Conservation (phyloP, 768 basidiomycete genomes). For the Serendipita vermifera region DNA sequence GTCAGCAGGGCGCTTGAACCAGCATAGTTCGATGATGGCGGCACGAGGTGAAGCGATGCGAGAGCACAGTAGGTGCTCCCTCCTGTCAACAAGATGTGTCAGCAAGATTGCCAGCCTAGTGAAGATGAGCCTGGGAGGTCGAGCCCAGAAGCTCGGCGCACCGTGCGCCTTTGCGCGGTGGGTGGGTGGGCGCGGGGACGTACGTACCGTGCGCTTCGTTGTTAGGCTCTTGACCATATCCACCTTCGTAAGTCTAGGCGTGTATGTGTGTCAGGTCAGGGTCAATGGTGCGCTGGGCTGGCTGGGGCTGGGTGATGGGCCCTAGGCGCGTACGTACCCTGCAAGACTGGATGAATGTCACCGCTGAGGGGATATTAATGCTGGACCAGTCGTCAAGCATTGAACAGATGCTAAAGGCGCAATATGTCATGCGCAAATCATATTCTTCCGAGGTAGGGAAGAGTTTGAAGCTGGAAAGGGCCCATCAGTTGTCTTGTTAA, state of each 20-base stretch:
- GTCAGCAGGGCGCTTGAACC: conserved; percentile 22
- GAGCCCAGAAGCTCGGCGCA: background rate
- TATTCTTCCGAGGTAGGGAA: conserved; percentile 33
- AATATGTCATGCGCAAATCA: conserved; percentile 75
- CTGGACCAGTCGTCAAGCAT: conserved; percentile 74
- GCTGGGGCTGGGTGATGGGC: background rate
- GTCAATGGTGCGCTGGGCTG: background rate
- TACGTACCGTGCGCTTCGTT: conserved; percentile 72
- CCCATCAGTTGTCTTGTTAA: conserved; percentile 11
- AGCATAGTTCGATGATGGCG: conserved; percentile 22
- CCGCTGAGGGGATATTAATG: conserved; percentile 46
- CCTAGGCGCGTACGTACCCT: conserved; percentile 35
- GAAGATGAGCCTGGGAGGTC: background rate
- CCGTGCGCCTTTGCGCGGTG: background rate
- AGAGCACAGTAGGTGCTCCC: conserved; percentile 90
- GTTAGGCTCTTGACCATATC: conserved; percentile 69
- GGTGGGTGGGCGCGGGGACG: background rate
- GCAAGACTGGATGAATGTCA: conserved; percentile 55
- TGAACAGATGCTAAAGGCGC: conserved; percentile 69
- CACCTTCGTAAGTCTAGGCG: conserved; percentile 77
- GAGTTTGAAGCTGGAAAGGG: conserved; percentile 18
- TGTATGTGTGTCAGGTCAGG: conserved; percentile 7
- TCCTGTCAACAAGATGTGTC: conserved; percentile 34
- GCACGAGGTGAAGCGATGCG: conserved; percentile 49
- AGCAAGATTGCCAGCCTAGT: background rate